Conservation (phyloP, 371 early-diverging fungal species). For the Phascolomyces articulosus region DNA sequence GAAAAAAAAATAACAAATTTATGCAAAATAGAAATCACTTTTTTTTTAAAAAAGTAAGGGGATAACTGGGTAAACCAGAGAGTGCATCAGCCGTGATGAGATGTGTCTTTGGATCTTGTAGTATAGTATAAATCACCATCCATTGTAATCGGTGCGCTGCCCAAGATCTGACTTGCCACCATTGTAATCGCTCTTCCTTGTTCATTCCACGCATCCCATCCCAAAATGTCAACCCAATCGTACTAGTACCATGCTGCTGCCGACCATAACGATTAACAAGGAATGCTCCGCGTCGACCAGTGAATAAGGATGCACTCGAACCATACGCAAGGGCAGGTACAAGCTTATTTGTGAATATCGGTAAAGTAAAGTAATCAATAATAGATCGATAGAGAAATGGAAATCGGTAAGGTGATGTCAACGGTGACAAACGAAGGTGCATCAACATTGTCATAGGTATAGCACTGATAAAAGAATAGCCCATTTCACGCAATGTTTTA, state of each 20-base stretch:
- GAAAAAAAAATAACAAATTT: no score
- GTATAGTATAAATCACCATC: constrained; percentile 39
- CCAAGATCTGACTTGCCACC: constrained; percentile 8
- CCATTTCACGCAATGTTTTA: constrained; percentile 36
- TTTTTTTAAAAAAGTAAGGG: no score
- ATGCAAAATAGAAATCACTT: no score
- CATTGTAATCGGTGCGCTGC: constrained; percentile 35
- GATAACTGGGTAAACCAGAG: background rate
- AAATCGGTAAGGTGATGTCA: constrained; percentile 45
- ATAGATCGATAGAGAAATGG: constrained; percentile 47
- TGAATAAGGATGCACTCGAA: constrained; percentile 21
- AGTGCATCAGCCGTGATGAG: constrained; percentile 24
- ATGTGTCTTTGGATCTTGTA: constrained; percentile 39
- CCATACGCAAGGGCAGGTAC: constrained; percentile 23
- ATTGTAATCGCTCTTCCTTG: background rate
- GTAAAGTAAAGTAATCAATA: constrained; percentile 36
- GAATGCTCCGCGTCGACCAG: constrained; percentile 2
- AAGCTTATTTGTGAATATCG: constrained; percentile 40
- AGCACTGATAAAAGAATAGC: constrained; percentile 40
- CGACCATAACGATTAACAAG: background rate
- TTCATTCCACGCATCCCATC: constrained; percentile 5
- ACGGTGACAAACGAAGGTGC: constrained; percentile 43
- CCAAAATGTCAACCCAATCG: constrained; percentile 6
- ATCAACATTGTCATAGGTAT: constrained; percentile 40
- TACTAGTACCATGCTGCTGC: background rate